A percentile compares a stretch with the other conserved stretches of the same genome.
phyloP scores from a whole-genome alignment of 805 yeast species.

The Candida awuae region DNA sequence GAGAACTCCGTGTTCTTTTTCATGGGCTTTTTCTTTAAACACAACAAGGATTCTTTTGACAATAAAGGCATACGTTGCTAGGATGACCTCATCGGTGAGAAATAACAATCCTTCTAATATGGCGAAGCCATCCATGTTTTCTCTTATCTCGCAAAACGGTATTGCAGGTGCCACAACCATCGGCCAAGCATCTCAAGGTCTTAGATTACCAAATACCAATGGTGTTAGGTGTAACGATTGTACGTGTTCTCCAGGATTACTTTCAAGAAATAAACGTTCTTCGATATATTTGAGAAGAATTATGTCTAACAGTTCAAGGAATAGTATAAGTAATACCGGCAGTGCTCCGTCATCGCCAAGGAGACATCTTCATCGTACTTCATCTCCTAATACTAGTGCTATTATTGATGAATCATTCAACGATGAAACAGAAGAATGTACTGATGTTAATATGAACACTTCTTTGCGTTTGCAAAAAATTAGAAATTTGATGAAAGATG shows the following conservation, averaged over 20 bases:
- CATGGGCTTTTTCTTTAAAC: too few relatives aligned
- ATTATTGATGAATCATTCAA: conserved; percentile 24
- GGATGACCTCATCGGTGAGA: background rate
- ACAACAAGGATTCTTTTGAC: too few relatives aligned
- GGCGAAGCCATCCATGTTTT: conserved; percentile 35
- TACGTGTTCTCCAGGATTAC: conserved; percentile 76
- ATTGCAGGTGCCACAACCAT: conserved; percentile 27
- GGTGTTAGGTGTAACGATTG: conserved; percentile 59
- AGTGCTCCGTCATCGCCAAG: conserved; percentile 11
- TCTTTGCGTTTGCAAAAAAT: conserved; percentile 50
- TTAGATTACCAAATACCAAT: conserved; percentile 15
- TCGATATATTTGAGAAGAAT: conserved; percentile 33
- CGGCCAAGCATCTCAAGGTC: conserved; percentile 20
- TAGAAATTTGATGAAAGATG: conserved; percentile 54
- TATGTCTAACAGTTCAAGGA: conserved; percentile 14
- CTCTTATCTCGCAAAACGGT: conserved; percentile 28
- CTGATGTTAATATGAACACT: conserved; percentile 37
- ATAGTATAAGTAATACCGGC: background rate
- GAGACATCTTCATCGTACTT: background rate
- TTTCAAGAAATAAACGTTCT: conserved; percentile 59
- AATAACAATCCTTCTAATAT: conserved; percentile 4
- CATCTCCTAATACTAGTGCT: background rate
- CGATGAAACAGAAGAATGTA: conserved; percentile 11
- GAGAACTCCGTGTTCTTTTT: too few relatives aligned
- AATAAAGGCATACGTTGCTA: too few relatives aligned